Evolutionary conservation across 1,284 basidiomycete species (phyloP).

Genomic region (Ceratobasidium sp.): DNA sequence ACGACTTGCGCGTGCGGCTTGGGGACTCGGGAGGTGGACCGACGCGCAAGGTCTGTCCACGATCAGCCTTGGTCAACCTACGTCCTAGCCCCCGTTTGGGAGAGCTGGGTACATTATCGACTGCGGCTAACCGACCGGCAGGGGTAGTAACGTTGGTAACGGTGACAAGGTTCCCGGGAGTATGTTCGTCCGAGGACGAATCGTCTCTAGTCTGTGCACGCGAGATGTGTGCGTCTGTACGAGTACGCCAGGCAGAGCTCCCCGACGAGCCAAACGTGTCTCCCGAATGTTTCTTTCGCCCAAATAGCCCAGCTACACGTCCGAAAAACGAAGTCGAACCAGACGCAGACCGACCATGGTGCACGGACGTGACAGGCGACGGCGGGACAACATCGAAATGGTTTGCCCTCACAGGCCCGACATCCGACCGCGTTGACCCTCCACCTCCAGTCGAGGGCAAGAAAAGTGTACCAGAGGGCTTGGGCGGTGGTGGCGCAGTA

Average conservation of each 20-base stretch:
- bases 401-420: conserved; percentile 14
- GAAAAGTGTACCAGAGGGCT: conserved; percentile 15
- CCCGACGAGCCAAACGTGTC: conserved; percentile 10
- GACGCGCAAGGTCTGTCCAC: conserved; percentile 36
- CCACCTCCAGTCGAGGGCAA: conserved; percentile 26
- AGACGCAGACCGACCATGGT: conserved; percentile 10
- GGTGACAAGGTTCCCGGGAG: conserved; percentile 19
- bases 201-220: conserved; percentile 9
- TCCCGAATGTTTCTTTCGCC: conserved; percentile 31
- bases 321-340: conserved; percentile 39
- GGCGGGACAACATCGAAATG: conserved; percentile 37
- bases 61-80: conserved; percentile 40
- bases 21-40: conserved; percentile 39
- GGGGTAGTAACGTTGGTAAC: conserved; percentile 28
- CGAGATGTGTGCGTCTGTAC: conserved; percentile 22
- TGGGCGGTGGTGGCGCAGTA: conserved; percentile 14
- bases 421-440: conserved; percentile 35
- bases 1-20: conserved; percentile 1
- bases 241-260: conserved; percentile 16
- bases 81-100: conserved; percentile 16
- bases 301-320: conserved; percentile 43
- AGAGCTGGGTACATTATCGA: conserved; percentile 31
- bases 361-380: conserved; percentile 12
- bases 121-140: conserved; percentile 15
- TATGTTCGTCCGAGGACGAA: conserved; percentile 43